Base-by-base conservation (phyloP, 805 yeast species). In the Yamadazyma olivae region DNA sequence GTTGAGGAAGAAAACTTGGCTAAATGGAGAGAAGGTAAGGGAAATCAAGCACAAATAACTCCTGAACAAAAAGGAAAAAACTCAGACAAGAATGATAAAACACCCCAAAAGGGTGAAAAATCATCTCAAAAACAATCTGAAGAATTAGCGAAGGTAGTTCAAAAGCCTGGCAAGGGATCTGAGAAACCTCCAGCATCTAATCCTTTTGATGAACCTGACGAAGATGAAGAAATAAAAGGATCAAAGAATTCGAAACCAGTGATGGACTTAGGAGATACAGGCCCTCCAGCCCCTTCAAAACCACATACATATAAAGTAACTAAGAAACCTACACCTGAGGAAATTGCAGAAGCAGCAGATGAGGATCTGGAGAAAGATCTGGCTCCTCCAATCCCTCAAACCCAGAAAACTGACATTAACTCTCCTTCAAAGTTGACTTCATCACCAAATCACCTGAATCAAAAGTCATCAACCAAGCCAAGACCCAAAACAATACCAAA, bases 1-100 rank as follows among this genome's bases (percentile, higher is more conserved):
- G 10, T 12, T 21, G 24, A 21, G 12, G 24, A 21, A 21, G 28
- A 37, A 19, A 43, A 42, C n/a, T 39, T 36, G 18, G 26, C 13
- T 6, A 17, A 36, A 19, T 42, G 43, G 46, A 42, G 36, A 33
- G 28, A 30, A 6, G 25, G 25, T 20, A 30, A 36, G 34, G 12
- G 20, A 28, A 10, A 17, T 8, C n/a, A 27, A 19, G 22, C 13
- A 29, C 3, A 22, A 24, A 8, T n/a, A n/a, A n/a, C n/a, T n/a
- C n/a, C n/a, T n/a, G n/a, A n/a, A n/a, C n/a, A n/a, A n/a, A n/a
- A n/a, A n/a, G n/a, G 24, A 27, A 17, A 13, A 35, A 28, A 32
- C 27, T 5, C 20, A 21, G 32, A 20, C 25, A 15, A 10, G 5
- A 19, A 13, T 12, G n/a, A n/a, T 17, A 22, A 27, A 17, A 30